phyloP scores from a whole-genome alignment of 1,139 yeast genomes.

The Kodamaea sp. region DNA sequence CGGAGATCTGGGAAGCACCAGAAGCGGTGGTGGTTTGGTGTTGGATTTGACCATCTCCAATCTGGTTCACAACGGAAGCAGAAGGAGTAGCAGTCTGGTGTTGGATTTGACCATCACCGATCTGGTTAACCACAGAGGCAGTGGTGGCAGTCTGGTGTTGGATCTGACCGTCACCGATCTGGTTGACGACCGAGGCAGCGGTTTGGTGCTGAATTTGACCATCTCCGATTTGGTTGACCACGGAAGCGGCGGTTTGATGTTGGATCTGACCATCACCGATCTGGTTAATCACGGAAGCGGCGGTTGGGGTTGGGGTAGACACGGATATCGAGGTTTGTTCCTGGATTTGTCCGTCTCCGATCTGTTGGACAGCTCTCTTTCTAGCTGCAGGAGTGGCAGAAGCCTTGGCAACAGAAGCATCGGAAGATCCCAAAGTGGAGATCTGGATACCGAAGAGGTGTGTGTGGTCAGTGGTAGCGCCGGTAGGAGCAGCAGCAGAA shows the following conservation, averaged over 20 bases:
- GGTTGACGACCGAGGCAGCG: slow-evolving; percentile 28
- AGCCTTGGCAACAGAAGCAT: slow-evolving; percentile 29
- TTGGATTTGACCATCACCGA: slow-evolving; percentile 45
- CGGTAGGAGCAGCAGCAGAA: slow-evolving; percentile 45
- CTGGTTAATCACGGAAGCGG: slow-evolving; percentile 21
- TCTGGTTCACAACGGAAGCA: slow-evolving; percentile 34
- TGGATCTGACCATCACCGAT: slow-evolving; percentile 46
- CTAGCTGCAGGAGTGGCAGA: slow-evolving; percentile 13
- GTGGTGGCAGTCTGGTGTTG: slow-evolving; percentile 28
- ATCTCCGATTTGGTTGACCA: slow-evolving; percentile 54
- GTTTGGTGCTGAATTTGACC: slow-evolving; percentile 55
- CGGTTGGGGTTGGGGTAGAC: slow-evolving; percentile 17
- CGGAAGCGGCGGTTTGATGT: slow-evolving; percentile 41
- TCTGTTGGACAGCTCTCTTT: slow-evolving; percentile 29
- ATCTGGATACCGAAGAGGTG: slow-evolving; percentile 72
- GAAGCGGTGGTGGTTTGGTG: slow-evolving; percentile 42
- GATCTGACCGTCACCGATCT: slow-evolving; percentile 44
- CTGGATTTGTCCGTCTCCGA: slow-evolving; percentile 27
- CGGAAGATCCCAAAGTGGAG: slow-evolving; percentile 24
- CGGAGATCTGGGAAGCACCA: slow-evolving; percentile 29
- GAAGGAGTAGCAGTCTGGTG: slow-evolving; percentile 38
- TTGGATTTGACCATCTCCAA: slow-evolving; percentile 46
- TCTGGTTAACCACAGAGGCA: slow-evolving; percentile 28
- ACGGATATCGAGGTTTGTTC: slow-evolving; percentile 25
- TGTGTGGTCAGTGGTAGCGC: slow-evolving; percentile 63